A percentile compares a stretch with the other conserved stretches of the same genome.
phyloP scores from a whole-genome alignment of 306 rosid genomes.

The Alnus rubra region DNA sequence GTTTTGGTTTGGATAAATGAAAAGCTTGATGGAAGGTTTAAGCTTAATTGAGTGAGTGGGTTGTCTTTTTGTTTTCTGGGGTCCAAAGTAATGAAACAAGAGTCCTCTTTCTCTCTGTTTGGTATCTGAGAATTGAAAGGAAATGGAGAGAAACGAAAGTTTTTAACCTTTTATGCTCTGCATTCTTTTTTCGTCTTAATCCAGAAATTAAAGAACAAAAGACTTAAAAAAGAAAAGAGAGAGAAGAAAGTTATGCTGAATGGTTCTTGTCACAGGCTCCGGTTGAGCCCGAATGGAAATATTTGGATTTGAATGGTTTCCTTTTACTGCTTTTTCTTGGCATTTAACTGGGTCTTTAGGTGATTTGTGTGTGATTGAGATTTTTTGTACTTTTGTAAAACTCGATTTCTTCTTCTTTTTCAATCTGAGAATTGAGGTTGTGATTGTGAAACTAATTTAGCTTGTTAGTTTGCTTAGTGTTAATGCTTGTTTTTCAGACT shows the following conservation, averaged over 20 bases:
- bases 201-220: not conserved
- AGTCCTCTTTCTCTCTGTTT: not conserved
- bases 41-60: not conserved
- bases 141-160: not conserved
- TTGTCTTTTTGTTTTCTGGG: not conserved
- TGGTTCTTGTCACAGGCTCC: not conserved
- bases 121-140: not conserved
- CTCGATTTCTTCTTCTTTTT: not conserved
- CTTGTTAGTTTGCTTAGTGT: not conserved
- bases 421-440: not conserved
- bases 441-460: conserved; percentile 6
- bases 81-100: not conserved
- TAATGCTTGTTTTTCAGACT: not conserved
- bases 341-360: not conserved
- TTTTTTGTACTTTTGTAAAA: not conserved
- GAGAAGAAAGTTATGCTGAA: not conserved
- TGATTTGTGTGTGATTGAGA: not conserved
- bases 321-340: not conserved
- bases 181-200: not conserved
- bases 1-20: not conserved
- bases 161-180: conserved; percentile 3
- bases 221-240: not conserved
- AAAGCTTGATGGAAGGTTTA: not conserved
- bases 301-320: not conserved
- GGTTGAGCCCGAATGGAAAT: not conserved